These are phyloP conservation scores for Trametes punicea DNA, from an alignment of 768 basidiomycete genomes.

Conservation along the genomic window DNA sequence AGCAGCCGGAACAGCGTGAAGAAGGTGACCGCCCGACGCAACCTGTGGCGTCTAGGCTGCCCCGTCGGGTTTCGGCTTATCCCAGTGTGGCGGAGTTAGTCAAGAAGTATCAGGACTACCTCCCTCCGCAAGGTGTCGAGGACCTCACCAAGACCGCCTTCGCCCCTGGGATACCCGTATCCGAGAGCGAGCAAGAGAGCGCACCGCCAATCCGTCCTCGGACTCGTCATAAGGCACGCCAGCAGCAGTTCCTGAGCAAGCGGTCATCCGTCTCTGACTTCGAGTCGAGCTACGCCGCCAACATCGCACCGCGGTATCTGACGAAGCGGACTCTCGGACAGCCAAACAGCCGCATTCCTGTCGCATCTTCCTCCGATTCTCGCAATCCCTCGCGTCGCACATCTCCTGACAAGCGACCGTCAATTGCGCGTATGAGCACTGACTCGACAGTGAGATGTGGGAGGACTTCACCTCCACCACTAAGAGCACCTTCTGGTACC, in stretches of 20 bases:
- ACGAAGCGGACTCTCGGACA: slow-evolving; percentile 47
- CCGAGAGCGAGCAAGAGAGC: slow-evolving; percentile 82
- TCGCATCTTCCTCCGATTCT: slow-evolving; percentile 51
- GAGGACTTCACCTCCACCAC: slow-evolving; percentile 41
- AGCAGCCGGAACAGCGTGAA: slow-evolving; percentile 8
- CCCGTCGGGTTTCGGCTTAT: slow-evolving; percentile 52
- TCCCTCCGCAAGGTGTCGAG: slow-evolving; percentile 69
- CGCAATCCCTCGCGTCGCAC: slow-evolving; percentile 56
- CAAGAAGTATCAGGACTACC: slow-evolving; percentile 73
- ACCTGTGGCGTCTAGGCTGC: slow-evolving; percentile 51
- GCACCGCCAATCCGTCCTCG: slow-evolving; percentile 34
- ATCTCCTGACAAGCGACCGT: slow-evolving; percentile 68
- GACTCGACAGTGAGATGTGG: slow-evolving; percentile 22
- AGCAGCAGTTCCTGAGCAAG: slow-evolving; percentile 47
- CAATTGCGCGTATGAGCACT: slow-evolving; percentile 23
- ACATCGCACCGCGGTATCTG: slow-evolving; percentile 77
- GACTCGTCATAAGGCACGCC: slow-evolving; percentile 46
- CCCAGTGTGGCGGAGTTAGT: slow-evolving; percentile 84
- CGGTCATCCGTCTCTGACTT: slow-evolving; percentile 78
- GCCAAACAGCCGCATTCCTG: slow-evolving; percentile 46
- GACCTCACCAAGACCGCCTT: slow-evolving; percentile 71
- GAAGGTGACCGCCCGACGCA: slow-evolving; percentile 27
- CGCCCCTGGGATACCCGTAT: slow-evolving; percentile 54
- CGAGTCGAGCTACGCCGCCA: slow-evolving; percentile 90
- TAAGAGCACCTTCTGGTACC: slow-evolving; percentile 29